These are phyloP conservation scores for Quercus cerris DNA, from an alignment of 306 rosid species.

Conservation along the genomic window DNA sequence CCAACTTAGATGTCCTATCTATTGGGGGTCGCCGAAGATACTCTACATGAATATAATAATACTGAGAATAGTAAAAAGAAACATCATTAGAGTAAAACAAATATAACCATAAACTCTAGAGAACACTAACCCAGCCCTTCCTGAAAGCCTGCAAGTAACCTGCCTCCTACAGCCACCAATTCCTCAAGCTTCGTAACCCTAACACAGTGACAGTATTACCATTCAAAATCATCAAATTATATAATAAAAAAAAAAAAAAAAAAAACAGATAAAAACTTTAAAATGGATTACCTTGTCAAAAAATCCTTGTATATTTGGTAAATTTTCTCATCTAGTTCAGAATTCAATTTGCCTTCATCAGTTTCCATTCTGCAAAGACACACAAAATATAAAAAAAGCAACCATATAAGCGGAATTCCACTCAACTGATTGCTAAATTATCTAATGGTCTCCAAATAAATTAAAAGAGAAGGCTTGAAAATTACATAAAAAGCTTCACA, in stretches of 20 bases:
- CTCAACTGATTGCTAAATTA: no score
- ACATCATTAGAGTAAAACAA: neutral
- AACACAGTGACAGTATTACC: constrained; percentile 10
- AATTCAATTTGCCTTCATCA: constrained; percentile 23
- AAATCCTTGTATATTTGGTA: constrained; percentile 47
- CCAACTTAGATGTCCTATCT: constrained; percentile 48
- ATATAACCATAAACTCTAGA: constrained; percentile 12
- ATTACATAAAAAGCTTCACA: no score
- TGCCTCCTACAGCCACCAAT: constrained; percentile 53
- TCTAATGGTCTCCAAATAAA: no score
- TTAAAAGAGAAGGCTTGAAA: no score
- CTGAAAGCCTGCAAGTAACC: constrained; percentile 57
- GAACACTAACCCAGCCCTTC: constrained; percentile 65
- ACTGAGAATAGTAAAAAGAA: neutral
- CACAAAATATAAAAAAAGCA: neutral
- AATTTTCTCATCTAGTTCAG: constrained; percentile 27
- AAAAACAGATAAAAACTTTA: neutral
- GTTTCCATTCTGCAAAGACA: constrained; percentile 33
- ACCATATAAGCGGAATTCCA: no score
- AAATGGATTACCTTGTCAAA: constrained; percentile 56
- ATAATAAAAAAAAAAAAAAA: neutral
- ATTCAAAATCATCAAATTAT: constrained; percentile 16
- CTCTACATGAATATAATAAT: constrained; percentile 37
- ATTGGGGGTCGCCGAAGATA: constrained; percentile 58
- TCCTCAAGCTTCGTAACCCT: constrained; percentile 69